Evolutionary conservation across 176 grass and related monocot genomes (phyloP), one percentile per base, ranked within the genome.

Genomic region (Rhynchospora tenuis): DNA sequence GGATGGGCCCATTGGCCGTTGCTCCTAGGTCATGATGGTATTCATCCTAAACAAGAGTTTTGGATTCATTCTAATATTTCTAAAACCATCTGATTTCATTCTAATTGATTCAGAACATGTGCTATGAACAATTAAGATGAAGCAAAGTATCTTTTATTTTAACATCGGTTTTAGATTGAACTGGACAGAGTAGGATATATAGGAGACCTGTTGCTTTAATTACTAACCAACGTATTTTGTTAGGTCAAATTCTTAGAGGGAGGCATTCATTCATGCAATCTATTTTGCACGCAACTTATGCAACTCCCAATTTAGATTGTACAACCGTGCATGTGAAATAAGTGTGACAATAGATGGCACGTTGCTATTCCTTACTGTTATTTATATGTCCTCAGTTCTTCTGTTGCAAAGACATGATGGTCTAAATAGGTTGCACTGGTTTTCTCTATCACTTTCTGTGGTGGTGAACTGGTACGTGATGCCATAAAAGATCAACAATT

Each of bases 271-370:
- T 82, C 80, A 82, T 82, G 58, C 43, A 63, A 19, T 48, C 54
- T 44, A 38, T 64, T 64, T 82, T 54, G 42, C 60, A 66, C 79
- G 60, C 80, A 63, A 67, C 44, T 66, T 22, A 31, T 82, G 80
- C 66, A 82, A 58, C 80, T 22, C 80, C 80, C 60, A 82, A 9
- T 82, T 82, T 82, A 65, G 80, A 61, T 38, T 38, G 33, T 38
- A 38, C 33, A 38, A 81, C 78, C 27, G 15, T 82, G 80, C 80
- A 82, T 65, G 80, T 82, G 80, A 63, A 59, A 82, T 48, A 60
- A 64, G 59, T 82, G 79, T 57, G 43, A 64, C 11, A 50, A 62
- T 50, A 45, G 59, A 60, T 82, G 79, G 42, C 79, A 82, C 79
- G 79, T 82, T 82, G 59, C 56, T 23, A 24, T 61, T 59, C 60